These are phyloP conservation scores for Coemansia sp. DNA, from an alignment of 192 early-diverging fungal genomes.

Conservation along the genomic window DNA sequence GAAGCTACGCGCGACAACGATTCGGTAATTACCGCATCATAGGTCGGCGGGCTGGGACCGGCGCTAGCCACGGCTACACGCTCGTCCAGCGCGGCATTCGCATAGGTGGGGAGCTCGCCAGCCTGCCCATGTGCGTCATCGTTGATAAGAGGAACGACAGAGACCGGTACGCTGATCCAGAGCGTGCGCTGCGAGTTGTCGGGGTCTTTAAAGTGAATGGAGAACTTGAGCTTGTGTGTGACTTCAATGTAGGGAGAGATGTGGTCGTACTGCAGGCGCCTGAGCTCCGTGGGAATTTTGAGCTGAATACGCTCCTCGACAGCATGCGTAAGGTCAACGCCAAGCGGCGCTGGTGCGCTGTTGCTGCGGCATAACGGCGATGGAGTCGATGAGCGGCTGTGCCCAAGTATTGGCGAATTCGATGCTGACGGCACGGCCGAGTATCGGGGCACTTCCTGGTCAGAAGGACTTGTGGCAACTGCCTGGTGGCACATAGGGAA, in stretches of 20 bases:
- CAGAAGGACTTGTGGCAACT: not conserved
- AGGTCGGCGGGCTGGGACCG: constrained; percentile 42
- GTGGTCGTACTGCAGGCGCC: constrained; percentile 53
- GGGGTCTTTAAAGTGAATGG: constrained; percentile 48
- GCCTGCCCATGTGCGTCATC: constrained; percentile 18
- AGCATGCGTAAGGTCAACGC: constrained; percentile 38
- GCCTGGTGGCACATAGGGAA: constrained; percentile 4
- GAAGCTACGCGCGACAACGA: constrained; percentile 12
- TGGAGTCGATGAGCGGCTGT: constrained; percentile 1
- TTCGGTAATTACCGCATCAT: constrained; percentile 33
- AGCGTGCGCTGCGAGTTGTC: constrained; percentile 37
- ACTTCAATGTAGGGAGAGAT: constrained; percentile 50
- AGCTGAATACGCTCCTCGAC: constrained; percentile 36
- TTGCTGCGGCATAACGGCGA: constrained; percentile 5
- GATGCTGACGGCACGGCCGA: constrained; percentile 5
- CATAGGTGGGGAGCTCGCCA: constrained; percentile 44
- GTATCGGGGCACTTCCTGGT: constrained; percentile 4
- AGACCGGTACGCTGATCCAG: constrained; percentile 54
- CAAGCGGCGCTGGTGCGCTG: constrained; percentile 4
- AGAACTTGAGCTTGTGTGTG: constrained; percentile 54
- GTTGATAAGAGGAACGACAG: constrained; percentile 42
- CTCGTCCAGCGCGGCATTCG: constrained; percentile 41
- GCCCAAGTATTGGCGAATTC: not conserved
- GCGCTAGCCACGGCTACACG: constrained; percentile 24
- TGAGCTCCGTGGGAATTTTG: constrained; percentile 30